Conservation (phyloP, 495 filamentous ascomycete genomes). For the Neurospora sp. region DNA sequence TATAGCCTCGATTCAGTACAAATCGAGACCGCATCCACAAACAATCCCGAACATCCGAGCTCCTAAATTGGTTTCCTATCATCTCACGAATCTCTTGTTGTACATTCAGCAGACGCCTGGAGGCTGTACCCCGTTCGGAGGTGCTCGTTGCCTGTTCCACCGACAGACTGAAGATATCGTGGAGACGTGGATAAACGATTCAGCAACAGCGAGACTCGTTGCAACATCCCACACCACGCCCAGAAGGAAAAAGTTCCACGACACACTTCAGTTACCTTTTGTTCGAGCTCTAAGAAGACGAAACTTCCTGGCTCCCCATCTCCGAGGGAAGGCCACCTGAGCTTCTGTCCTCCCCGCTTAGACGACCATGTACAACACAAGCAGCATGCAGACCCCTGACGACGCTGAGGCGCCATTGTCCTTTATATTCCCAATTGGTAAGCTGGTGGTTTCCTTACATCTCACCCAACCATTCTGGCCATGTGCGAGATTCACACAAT, state of each 20-base stretch:
- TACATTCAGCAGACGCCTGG: not conserved
- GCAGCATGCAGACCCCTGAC: slow-evolving; percentile 34
- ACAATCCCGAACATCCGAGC: not conserved
- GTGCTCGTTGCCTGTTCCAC: not conserved
- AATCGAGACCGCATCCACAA: not conserved
- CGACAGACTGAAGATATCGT: not conserved
- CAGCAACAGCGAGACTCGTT: not conserved
- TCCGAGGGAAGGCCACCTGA: slow-evolving; percentile 1
- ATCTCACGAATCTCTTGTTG: not conserved
- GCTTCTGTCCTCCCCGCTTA: slow-evolving; percentile 3
- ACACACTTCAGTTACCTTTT: not conserved
- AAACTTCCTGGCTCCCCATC: not conserved
- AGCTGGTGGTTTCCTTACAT: slow-evolving; percentile 22
- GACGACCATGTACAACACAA: slow-evolving; percentile 17
- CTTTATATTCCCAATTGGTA: slow-evolving; percentile 42
- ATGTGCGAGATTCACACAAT: slow-evolving; percentile 29
- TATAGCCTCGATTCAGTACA: not conserved
- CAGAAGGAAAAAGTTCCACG: not conserved
- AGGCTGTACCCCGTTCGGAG: not conserved
- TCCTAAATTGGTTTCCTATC: not conserved
- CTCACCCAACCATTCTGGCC: slow-evolving; percentile 37
- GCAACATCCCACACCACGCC: not conserved
- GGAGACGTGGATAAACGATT: not conserved
- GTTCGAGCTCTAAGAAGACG: not conserved
- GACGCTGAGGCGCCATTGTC: slow-evolving; percentile 29